These are phyloP conservation scores for Rhizopogon vesiculosus DNA, from an alignment of 768 basidiomycete species.

Conservation along the genomic window DNA sequence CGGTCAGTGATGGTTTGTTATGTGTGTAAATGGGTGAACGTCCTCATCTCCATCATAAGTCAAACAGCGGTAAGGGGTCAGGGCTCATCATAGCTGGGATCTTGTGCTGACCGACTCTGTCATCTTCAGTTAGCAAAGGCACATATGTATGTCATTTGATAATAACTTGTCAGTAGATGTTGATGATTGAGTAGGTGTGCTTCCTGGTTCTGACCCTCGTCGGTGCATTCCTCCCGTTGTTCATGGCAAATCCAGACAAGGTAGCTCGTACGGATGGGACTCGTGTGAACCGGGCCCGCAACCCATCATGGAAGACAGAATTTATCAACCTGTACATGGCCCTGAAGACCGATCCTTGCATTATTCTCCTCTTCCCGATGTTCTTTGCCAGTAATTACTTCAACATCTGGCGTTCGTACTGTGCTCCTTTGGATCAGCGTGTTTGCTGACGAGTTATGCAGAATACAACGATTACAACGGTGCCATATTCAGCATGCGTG, in stretches of 20 bases:
- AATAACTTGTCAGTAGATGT: not conserved
- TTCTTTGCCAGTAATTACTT: conserved; percentile 78
- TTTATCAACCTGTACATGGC: conserved; percentile 58
- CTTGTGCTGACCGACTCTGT: conserved; percentile 18
- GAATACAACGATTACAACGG: conserved; percentile 75
- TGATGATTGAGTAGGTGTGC: conserved; percentile 42
- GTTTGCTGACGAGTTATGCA: conserved; percentile 17
- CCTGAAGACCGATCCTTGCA: conserved; percentile 59
- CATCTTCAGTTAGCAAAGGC: conserved; percentile 47
- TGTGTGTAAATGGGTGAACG: not conserved
- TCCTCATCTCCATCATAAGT: conserved; percentile 10
- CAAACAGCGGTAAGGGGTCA: conserved; percentile 16
- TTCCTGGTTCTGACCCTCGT: conserved; percentile 66
- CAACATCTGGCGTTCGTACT: conserved; percentile 65
- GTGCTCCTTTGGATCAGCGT: not conserved
- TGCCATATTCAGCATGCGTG: conserved; percentile 68
- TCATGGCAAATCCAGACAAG: conserved; percentile 63
- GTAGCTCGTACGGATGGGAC: conserved; percentile 68
- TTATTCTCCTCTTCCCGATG: conserved; percentile 73
- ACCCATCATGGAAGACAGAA: conserved; percentile 73
- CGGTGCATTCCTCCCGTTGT: conserved; percentile 55
- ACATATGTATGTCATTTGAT: conserved; percentile 51
- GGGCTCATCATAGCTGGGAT: not conserved
- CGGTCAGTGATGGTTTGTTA: not conserved
- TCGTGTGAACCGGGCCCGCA: conserved; percentile 49